Percentiles rank a stretch among this genome's conserved stretches.
Conservation (phyloP, 129 eudicot genomes). For the Helichrysum umbraculigerum region DNA sequence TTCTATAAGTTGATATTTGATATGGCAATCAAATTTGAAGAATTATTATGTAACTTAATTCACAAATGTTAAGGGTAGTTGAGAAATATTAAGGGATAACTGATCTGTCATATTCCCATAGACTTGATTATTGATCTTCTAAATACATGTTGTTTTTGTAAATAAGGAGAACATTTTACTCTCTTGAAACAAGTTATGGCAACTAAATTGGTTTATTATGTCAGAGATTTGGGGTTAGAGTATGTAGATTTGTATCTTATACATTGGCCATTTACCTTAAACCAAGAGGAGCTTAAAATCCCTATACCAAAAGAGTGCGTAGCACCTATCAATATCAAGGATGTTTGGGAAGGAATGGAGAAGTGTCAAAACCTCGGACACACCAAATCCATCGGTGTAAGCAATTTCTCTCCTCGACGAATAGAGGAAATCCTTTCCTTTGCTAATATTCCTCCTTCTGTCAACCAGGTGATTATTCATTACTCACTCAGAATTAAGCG, state of each 20-base stretch:
- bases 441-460: conserved; percentile 56
- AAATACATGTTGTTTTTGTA: too few relatives aligned
- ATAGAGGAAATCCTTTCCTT: conserved; percentile 41
- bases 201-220: not conserved
- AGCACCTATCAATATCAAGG: conserved; percentile 41
- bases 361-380: conserved; percentile 55
- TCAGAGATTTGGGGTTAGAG: conserved; percentile 48
- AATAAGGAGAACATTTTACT: too few relatives aligned
- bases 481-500: too few relatives aligned
- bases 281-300: not conserved
- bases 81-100: too few relatives aligned
- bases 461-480: conserved; percentile 45
- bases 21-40: too few relatives aligned
- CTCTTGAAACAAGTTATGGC: too few relatives aligned
- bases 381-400: conserved; percentile 55
- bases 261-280: conserved; percentile 53
- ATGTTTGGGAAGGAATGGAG: conserved; percentile 67
- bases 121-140: too few relatives aligned
- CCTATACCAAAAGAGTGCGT: conserved; percentile 38
- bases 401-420: conserved; percentile 51
- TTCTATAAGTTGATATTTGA: too few relatives aligned
- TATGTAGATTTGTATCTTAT: conserved; percentile 57
- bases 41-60: too few relatives aligned
- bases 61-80: too few relatives aligned
- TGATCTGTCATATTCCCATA: too few relatives aligned